phyloP scores from a whole-genome alignment of 139 green algal species.

The Diplosphaera chodatii region DNA sequence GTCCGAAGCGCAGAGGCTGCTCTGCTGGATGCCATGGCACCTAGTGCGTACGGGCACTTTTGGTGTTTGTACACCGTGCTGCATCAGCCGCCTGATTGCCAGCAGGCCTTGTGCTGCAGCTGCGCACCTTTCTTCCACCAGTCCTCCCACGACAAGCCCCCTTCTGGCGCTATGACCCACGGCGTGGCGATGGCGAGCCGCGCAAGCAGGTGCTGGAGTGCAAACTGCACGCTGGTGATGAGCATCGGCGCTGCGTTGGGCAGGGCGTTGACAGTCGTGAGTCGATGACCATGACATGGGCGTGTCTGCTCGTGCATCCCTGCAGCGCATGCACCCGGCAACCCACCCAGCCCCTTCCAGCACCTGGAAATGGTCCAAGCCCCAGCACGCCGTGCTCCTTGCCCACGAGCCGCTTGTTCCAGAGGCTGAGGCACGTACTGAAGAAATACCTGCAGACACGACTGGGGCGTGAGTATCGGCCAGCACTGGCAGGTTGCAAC shows the following conservation, averaged over 20 bases:
- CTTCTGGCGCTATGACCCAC: constrained; percentile 30
- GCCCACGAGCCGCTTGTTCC: constrained; percentile 68
- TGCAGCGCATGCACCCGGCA: background rate
- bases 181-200: constrained; percentile 33
- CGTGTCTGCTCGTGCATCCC: background rate
- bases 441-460: constrained; percentile 66
- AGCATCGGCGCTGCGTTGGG: constrained; percentile 49
- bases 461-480: background rate
- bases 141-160: constrained; percentile 43
- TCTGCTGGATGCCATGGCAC: background rate
- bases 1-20: background rate
- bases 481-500: background rate
- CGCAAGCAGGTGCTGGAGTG: constrained; percentile 60
- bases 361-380: constrained; percentile 61
- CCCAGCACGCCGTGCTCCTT: constrained; percentile 59
- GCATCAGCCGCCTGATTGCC: too few relatives aligned
- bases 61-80: too few relatives aligned
- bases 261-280: background rate
- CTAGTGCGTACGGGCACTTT: background rate
- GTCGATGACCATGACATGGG: background rate
- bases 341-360: background rate
- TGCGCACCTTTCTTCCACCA: constrained; percentile 50
- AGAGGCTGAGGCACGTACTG: constrained; percentile 62
- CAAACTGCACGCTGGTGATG: constrained; percentile 66
- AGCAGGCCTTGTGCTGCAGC: too few relatives aligned